Evolutionary conservation across 176 grass and related monocot species (phyloP).

Genomic region (Hordeum marinum): DNA sequence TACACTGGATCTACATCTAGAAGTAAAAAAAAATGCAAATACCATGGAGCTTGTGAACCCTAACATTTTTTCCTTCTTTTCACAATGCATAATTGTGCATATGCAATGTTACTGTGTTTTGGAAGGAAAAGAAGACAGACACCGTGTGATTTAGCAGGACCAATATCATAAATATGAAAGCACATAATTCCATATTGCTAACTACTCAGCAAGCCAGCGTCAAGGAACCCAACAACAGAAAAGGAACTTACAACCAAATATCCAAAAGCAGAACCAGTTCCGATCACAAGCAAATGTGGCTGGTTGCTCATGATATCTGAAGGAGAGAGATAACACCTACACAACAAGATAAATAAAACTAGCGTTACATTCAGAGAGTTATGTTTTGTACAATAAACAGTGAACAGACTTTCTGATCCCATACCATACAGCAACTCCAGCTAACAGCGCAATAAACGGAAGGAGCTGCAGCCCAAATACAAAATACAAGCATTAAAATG

Average conservation of each 20-base stretch:
- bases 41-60: neutral
- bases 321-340: constrained; percentile 82
- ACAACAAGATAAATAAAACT: constrained; percentile 17
- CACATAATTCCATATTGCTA: neutral
- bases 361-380: neutral
- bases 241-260: constrained; percentile 71
- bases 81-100: neutral
- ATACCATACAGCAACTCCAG: constrained; percentile 84
- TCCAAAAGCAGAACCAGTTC: constrained; percentile 99
- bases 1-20: neutral
- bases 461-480: constrained; percentile 54
- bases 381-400: neutral
- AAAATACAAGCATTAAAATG: constrained; percentile 5
- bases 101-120: neutral
- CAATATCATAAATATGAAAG: neutral
- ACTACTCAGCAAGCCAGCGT: neutral
- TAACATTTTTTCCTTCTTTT: neutral
- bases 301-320: constrained; percentile 88
- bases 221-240: neutral
- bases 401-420: constrained; percentile 12
- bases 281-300: constrained; percentile 80
- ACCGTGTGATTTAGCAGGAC: neutral
- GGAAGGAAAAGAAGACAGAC: neutral
- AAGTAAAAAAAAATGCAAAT: neutral
- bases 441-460: constrained; percentile 67